Evolutionary conservation across 2,329 filamentous ascomycete species (phyloP), one percentile per base, ranked within the genome.

Genomic region (Penicillium hordei): DNA sequence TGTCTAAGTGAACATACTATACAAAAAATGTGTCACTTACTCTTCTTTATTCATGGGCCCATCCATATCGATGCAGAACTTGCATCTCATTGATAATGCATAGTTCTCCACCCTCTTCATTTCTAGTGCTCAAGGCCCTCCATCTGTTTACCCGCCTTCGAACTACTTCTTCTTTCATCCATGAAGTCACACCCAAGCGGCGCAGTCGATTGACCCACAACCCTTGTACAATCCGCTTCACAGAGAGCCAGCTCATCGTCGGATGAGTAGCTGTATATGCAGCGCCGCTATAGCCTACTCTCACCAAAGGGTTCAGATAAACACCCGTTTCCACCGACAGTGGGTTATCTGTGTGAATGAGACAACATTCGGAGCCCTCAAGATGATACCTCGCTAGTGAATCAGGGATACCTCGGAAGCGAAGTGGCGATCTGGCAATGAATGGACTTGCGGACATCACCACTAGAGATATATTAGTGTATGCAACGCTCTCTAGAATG

Each of bases 291-390:
- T 77, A 76, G 3, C 73, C 75, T 1, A 77, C 73, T 3, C 75
- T 70, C 1, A 77, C 75, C n/a, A 68, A 60, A 4, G 75, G 75
- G 46, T 78, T 78, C 21, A 78, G 45, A 53, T 70, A 78, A 5
- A 77, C 66, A 5, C 75, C 74, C 33, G 68, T 67, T 3, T 62
- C 42, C 2, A 40, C 29, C 0, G 71, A 70, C 0, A 75, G 61
- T 1, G 68, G 68, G 55, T 76, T 76, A 53, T 78, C 75, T 3
- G 69, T 71, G 39, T 78, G 74, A 19, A 78, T 75, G 52, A 93
- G 82, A 72, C 90, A 93, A 76, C 89, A 92, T 73, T 93, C 89
- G 15, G 86, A 89, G n/a, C 81, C 89, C 72, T 93, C 90, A 27
- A 92, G 78, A 45, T 76, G 73, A 31, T 66, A 67, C 4, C 64